Percentiles rank a stretch among this genome's conserved stretches.
phyloP scores from a whole-genome alignment of 2,329 filamentous ascomycete species.

The Neoscytalidium dimidiatum region DNA sequence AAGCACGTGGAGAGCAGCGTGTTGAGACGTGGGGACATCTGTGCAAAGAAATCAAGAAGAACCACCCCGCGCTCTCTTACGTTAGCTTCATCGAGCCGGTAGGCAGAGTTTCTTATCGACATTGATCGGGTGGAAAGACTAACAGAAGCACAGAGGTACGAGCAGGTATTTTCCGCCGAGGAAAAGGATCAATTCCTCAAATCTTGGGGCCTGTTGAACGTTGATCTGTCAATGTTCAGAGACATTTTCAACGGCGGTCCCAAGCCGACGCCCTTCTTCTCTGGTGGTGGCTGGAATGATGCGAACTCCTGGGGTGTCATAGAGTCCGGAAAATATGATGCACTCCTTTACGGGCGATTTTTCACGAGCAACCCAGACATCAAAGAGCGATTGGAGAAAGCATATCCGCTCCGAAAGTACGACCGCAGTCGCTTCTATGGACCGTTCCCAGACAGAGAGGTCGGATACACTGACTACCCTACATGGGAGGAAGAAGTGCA shows the following conservation, averaged over 20 bases:
- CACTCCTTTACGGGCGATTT: conserved; percentile 46
- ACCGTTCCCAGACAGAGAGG: conserved; percentile 25
- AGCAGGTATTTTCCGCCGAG: conserved; percentile 52
- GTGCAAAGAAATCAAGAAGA: conserved; percentile 50
- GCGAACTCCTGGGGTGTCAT: conserved; percentile 53
- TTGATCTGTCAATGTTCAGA: conserved; percentile 52
- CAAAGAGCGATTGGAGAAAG: conserved; percentile 43
- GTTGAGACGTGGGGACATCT: conserved; percentile 57
- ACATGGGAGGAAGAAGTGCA: conserved; percentile 22
- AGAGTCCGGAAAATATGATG: conserved; percentile 43
- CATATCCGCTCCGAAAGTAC: conserved; percentile 41
- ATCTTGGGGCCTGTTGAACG: conserved; percentile 49
- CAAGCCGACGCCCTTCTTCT: conserved; percentile 53
- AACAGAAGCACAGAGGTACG: conserved; percentile 39
- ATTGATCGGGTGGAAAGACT: background rate
- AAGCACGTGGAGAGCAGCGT: conserved; percentile 52
- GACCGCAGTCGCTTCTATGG: conserved; percentile 43
- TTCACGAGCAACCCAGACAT: conserved; percentile 53
- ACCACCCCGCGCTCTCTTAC: conserved; percentile 51
- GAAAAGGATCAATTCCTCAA: conserved; percentile 54
- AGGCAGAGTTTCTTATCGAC: conserved; percentile 15
- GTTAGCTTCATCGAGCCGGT: conserved; percentile 58
- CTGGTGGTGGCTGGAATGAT: conserved; percentile 57
- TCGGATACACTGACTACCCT: conserved; percentile 41
- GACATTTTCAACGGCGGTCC: conserved; percentile 48